Evolutionary conservation across 371 early-diverging fungal species (phyloP).

Genomic region (Mucor lusitanicus): DNA sequence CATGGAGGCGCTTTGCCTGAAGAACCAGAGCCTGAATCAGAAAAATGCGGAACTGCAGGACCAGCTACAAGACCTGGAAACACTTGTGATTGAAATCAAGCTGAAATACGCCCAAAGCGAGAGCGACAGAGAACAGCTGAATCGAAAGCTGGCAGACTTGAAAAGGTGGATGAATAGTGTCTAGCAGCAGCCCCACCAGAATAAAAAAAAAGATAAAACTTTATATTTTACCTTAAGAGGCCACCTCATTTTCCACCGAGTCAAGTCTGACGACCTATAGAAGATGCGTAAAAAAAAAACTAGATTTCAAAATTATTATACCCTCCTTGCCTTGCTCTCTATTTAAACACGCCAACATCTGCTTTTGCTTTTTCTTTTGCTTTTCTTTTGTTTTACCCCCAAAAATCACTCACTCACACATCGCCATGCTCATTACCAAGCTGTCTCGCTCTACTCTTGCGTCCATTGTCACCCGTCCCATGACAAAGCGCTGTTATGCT

Average conservation of each 20-base stretch:
- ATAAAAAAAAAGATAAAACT: background rate
- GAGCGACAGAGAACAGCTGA: slow-evolving; percentile 63
- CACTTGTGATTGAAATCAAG: slow-evolving; percentile 70
- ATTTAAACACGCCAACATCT: background rate
- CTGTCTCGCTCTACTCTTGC: slow-evolving; percentile 19
- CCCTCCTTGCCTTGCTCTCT: background rate
- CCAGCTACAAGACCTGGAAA: slow-evolving; percentile 68
- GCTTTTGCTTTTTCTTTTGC: slow-evolving; percentile 10
- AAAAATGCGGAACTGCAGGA: slow-evolving; percentile 79
- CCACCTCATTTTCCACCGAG: slow-evolving; percentile 41
- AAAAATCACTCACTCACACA: background rate
- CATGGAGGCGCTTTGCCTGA: slow-evolving; percentile 73
- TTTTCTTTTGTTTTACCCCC: slow-evolving; percentile 6
- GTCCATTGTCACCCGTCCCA: slow-evolving; percentile 18
- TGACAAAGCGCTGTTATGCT: slow-evolving; percentile 33
- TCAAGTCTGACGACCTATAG: slow-evolving; percentile 43
- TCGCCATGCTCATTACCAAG: slow-evolving; percentile 17
- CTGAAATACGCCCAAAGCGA: slow-evolving; percentile 76
- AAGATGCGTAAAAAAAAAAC: slow-evolving; percentile 25
- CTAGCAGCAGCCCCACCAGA: slow-evolving; percentile 1
- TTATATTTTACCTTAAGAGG: slow-evolving; percentile 7
- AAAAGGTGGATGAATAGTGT: slow-evolving; percentile 41
- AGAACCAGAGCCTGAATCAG: slow-evolving; percentile 73
- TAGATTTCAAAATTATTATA: slow-evolving; percentile 11
- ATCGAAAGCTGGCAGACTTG: slow-evolving; percentile 64